phyloP scores from a whole-genome alignment of 2,329 filamentous ascomycete species.

The Sclerotinia spermophila region DNA sequence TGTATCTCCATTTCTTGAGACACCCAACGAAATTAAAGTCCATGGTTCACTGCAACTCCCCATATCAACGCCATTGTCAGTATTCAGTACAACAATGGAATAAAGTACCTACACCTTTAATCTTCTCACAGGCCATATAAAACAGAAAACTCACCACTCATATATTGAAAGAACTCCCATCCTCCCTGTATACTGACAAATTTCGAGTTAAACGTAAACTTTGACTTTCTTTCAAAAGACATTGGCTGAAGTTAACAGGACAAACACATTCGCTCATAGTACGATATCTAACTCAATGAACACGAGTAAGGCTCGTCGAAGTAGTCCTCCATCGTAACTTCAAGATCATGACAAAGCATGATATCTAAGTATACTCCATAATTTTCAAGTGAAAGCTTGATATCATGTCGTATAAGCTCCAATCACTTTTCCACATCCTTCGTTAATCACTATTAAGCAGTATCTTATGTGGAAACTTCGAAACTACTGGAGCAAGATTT shows the following conservation, averaged over 20 bases:
- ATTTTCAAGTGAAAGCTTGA: background rate
- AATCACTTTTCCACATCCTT: fast-evolving
- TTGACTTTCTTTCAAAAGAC: fast-evolving
- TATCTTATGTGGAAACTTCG: fast-evolving
- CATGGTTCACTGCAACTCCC: too few species aligned
- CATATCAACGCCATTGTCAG: background rate
- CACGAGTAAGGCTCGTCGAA: fast-evolving
- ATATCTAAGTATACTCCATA: background rate
- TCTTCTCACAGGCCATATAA: background rate
- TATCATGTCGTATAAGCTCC: fast-evolving
- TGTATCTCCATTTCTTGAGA: fast-evolving
- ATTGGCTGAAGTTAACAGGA: background rate
- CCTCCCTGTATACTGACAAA: background rate
- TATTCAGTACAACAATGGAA: background rate
- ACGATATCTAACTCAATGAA: too few species aligned
- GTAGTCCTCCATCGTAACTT: background rate
- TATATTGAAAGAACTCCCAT: fast-evolving
- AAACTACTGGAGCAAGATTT: fast-evolving
- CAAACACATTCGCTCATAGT: background rate
- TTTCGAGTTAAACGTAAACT: background rate
- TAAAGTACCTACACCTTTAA: background rate
- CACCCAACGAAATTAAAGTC: fast-evolving
- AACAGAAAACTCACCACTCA: background rate
- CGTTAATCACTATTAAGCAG: fast-evolving
- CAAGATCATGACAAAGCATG: fast-evolving